Percentiles rank a stretch among this genome's conserved stretches.
phyloP scores from a whole-genome alignment of 129 eudicot species.

The Pittosporum tobira region DNA sequence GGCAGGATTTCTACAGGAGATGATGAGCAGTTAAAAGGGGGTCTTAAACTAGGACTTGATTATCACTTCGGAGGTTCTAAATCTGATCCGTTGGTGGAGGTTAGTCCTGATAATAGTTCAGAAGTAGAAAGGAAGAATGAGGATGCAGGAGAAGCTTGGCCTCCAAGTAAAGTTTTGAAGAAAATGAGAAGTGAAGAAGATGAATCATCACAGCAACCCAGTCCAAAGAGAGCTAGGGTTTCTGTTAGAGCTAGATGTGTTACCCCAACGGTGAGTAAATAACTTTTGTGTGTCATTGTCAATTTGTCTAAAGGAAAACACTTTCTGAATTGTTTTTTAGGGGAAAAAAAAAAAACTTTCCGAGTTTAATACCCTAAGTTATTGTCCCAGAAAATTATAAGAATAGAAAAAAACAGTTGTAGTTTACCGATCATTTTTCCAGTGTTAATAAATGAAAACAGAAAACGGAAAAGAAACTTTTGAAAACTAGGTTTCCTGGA shows the following conservation, averaged over 20 bases:
- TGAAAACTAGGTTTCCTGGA: too few relatives aligned
- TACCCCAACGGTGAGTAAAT: constrained; percentile 42
- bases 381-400: too few relatives aligned
- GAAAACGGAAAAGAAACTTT: too few relatives aligned
- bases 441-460: too few relatives aligned
- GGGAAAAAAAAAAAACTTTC: too few relatives aligned
- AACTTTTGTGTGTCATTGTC: neutral
- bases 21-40: constrained; percentile 9
- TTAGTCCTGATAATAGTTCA: constrained; percentile 13
- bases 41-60: constrained; percentile 29
- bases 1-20: constrained; percentile 3
- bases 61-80: constrained; percentile 2
- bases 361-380: too few relatives aligned
- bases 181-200: constrained; percentile 31
- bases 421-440: too few relatives aligned
- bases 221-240: constrained; percentile 51
- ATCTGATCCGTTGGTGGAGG: constrained; percentile 8
- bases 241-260: constrained; percentile 57
- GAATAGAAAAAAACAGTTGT: too few relatives aligned
- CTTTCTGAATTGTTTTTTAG: too few relatives aligned
- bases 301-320: too few relatives aligned
- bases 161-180: constrained; percentile 27
- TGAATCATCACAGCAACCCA: constrained; percentile 19
- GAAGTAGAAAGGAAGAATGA: constrained; percentile 15
- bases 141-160: constrained; percentile 22